Percentiles rank a stretch among this genome's conserved stretches.
Conservation (phyloP, 257 asterid species). For the Cinchona pubescens region DNA sequence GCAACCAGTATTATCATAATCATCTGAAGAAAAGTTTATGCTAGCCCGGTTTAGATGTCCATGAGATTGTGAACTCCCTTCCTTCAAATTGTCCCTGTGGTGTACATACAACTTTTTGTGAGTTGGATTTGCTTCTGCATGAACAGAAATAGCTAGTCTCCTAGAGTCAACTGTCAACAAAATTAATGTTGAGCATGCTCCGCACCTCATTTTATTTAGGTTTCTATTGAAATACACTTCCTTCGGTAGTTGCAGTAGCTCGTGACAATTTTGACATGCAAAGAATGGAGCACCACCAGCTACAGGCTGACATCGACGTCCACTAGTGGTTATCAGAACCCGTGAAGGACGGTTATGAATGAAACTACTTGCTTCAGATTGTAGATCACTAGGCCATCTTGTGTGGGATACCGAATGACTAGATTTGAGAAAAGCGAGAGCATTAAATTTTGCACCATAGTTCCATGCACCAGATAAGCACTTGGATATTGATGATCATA, state of each 20-base stretch:
- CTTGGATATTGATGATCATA: slow-evolving; percentile 31
- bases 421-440: slow-evolving; percentile 33
- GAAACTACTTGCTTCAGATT: slow-evolving; percentile 45
- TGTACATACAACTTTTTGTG: slow-evolving; percentile 25
- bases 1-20: slow-evolving; percentile 56
- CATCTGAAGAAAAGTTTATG: slow-evolving; percentile 53
- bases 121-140: slow-evolving; percentile 34
- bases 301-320: slow-evolving; percentile 48
- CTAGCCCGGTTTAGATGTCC: slow-evolving; percentile 31
- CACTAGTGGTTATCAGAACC: slow-evolving; percentile 31
- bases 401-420: slow-evolving; percentile 36
- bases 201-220: slow-evolving; percentile 61
- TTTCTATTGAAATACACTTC: slow-evolving; percentile 26
- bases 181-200: slow-evolving; percentile 61
- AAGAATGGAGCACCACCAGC: slow-evolving; percentile 91
- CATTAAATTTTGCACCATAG: slow-evolving; percentile 29
- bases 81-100: slow-evolving; percentile 12
- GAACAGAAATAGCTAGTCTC: slow-evolving; percentile 35
- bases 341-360: slow-evolving; percentile 39
- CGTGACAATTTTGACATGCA: slow-evolving; percentile 64
- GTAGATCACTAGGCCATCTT: slow-evolving; percentile 56
- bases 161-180: slow-evolving; percentile 38
- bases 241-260: slow-evolving; percentile 65
- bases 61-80: slow-evolving; percentile 20
- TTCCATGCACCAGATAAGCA: slow-evolving; percentile 32